Evolutionary conservation across 1,284 basidiomycete species (phyloP), one percentile per base, ranked within the genome.

Genomic region (Porodaedalea pini): DNA sequence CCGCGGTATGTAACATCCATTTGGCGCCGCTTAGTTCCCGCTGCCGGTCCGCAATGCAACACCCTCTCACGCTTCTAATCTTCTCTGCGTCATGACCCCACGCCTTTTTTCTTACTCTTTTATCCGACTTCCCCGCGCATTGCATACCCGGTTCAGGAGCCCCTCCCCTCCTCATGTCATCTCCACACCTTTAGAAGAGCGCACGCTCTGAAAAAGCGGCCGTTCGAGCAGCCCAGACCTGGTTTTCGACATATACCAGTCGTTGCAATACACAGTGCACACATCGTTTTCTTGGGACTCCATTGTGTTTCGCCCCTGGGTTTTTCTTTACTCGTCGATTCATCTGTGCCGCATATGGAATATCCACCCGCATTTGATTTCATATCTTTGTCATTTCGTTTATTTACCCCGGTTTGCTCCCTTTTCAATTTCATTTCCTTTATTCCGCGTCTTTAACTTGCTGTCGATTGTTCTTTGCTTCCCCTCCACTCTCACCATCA

Each of bases 391-490:
- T 17, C 25, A 36, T 17, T 40, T 19, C 23, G 25, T 43, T 51
- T 43, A 2, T 31, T 48, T 19, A 17, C 6, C 15, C 8, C 51
- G 8, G 6, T 17, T 13, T 49, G 11, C 23, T 15, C 32, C 10
- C 4, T 7, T 17, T 37, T 37, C 36, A n/a, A 8, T 51, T 36
- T 40, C 23, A 51, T 40, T 51, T 32, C 31, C 23, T 11, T n/a
- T 19, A n/a, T 37, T 51, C 31, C 34, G 10, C 32, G 49, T 27
- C 34, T 23, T 51, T n/a, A 51, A 23, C 21, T 54, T 48, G 54
- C 54, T 55, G 44, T 55, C 54, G 54, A 55, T 32, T 48, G 37
- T 55, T 43, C 43, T 55, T 48, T 55, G 43, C 54, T 55, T 39
- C 36, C 6, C 25, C 36, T 32, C 19, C 36, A 19, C 29, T 1